Evolutionary conservation across 495 filamentous ascomycete species (phyloP), one percentile per base, ranked within the genome.

Genomic region (Aspergillus baeticus): DNA sequence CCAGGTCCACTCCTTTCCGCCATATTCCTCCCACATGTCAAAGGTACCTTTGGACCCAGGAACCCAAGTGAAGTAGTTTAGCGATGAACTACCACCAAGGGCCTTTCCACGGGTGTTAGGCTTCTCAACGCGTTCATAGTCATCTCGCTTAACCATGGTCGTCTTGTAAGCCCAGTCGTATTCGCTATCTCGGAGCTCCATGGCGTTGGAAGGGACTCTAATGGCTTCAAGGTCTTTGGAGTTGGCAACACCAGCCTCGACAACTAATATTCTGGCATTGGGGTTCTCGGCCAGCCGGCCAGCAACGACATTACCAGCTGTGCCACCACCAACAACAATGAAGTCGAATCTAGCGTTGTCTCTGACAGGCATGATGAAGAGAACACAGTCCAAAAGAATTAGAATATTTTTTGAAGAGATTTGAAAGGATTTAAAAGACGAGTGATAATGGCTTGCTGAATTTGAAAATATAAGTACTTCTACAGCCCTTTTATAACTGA

Each of bases 81-180:
- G 55, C 21, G 66, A 75, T 3, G 71, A 77, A 10, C 74, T 77
- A 6, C 81, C 82, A 36, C 81, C 82, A 5, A 84, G 73, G 3
- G 72, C 70, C 53, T 80, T 81, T 8, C 82, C 82, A 14, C 81
- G 75, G 20, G 78, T 78, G 55, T 84, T 84, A 31, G 81, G 83
- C 69, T 85, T 86, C 64, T 86, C 83, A 33, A 86, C 63, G 7
- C 83, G 81, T 47, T 77, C 77, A 61, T 85, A 86, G 53, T 86
- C 83, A 14, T 77, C 76, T 5, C 82, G 76, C 51, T 83, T 76
- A 67, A 87, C 77, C 75, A 87, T 79, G 29, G 81, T 84, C 0
- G 81, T 81, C 70, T 87, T 84, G 72, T 84, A 86, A 1, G 66
- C 72, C 83, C 83, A 87, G 69, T 87, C 83, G 58, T 80, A 71